Evolutionary conservation across 1,284 basidiomycete species (phyloP).

Genomic region (Gomphus sp.): DNA sequence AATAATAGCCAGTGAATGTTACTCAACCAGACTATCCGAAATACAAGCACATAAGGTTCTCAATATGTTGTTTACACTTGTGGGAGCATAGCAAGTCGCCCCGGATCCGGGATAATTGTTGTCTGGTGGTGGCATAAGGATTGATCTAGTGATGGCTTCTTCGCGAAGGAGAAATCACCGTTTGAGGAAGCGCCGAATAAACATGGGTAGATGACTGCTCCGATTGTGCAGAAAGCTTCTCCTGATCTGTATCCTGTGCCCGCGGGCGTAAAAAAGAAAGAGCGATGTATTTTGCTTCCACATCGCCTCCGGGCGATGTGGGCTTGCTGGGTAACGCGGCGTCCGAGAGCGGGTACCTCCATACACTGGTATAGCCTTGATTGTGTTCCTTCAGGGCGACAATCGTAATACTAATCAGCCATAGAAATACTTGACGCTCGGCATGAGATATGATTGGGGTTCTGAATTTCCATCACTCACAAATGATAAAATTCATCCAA

Average conservation of each 20-base stretch:
- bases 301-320: neutral
- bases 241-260: neutral
- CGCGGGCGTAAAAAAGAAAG: neutral
- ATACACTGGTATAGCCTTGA: constrained; percentile 3
- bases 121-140: neutral
- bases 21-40: too few relatives aligned
- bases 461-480: neutral
- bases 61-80: neutral
- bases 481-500: constrained; percentile 6
- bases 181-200: neutral
- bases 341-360: constrained; percentile 5
- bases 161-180: neutral
- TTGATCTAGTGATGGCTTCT: neutral
- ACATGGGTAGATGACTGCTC: neutral
- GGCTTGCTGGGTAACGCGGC: neutral
- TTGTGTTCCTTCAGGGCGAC: constrained; percentile 4
- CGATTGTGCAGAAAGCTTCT: neutral
- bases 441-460: neutral
- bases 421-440: neutral
- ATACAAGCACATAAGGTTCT: too few relatives aligned
- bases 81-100: neutral
- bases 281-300: neutral
- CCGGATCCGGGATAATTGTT: neutral
- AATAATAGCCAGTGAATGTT: too few relatives aligned
- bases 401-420: neutral